Conservation (phyloP, 2,329 filamentous ascomycete genomes). For the Pyrenophora seminiperda region DNA sequence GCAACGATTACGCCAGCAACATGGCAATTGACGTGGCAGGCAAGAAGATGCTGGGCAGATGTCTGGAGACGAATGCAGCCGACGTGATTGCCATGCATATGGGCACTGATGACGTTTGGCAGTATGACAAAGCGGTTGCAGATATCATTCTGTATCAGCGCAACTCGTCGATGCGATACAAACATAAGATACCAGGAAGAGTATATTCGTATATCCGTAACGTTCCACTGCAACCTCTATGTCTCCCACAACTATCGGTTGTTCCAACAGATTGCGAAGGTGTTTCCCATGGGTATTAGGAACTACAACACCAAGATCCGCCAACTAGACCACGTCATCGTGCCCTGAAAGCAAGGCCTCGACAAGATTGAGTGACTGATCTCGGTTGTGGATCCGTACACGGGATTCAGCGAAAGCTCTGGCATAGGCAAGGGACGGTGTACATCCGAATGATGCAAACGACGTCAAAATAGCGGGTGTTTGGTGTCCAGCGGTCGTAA, state of each 20-base stretch:
- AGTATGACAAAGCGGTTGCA: constrained; percentile 42
- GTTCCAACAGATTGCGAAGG: constrained; percentile 48
- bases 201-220: constrained; percentile 49
- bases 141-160: constrained; percentile 52
- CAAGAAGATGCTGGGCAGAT: constrained; percentile 51
- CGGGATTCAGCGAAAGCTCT: constrained; percentile 41
- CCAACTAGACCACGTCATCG: constrained; percentile 48
- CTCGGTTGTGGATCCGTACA: constrained; percentile 53
- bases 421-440: constrained; percentile 49
- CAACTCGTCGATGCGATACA: constrained; percentile 47
- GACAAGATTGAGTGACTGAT: constrained; percentile 50
- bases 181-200: constrained; percentile 49
- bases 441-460: constrained; percentile 50
- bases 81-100: constrained; percentile 56
- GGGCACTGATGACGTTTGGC: constrained; percentile 53
- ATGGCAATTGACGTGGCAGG: constrained; percentile 54
- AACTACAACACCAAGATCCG: constrained; percentile 48
- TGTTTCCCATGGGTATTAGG: constrained; percentile 44
- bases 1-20: constrained; percentile 54
- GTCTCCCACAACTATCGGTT: not conserved
- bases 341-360: constrained; percentile 47
- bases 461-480: constrained; percentile 51
- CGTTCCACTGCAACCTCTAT: not conserved
- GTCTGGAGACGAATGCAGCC: constrained; percentile 51
- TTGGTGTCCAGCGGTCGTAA: constrained; percentile 38